These are phyloP conservation scores for Aquanectria penicillioides DNA, from an alignment of 2,329 filamentous ascomycete species.

Conservation along the genomic window DNA sequence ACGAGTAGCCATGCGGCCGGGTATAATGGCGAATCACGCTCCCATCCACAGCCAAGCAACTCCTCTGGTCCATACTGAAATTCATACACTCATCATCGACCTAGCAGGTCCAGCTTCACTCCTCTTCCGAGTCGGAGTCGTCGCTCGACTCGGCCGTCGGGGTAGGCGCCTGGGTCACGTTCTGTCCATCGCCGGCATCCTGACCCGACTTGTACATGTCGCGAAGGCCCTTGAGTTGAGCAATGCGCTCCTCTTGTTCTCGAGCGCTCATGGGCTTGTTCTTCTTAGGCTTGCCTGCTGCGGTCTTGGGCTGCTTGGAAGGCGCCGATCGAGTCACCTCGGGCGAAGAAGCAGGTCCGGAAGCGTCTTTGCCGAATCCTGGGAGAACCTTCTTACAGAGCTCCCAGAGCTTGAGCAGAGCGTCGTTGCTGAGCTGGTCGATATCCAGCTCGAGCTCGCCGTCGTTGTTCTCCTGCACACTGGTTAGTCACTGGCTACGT, in stretches of 20 bases:
- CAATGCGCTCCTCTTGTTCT: constrained; percentile 74
- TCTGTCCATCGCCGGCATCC: constrained; percentile 43
- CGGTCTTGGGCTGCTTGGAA: constrained; percentile 44
- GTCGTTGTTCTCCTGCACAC: constrained; percentile 63
- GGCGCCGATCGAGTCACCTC: constrained; percentile 43
- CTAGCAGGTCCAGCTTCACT: constrained; percentile 45
- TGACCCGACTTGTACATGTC: constrained; percentile 51
- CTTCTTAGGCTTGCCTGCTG: constrained; percentile 67
- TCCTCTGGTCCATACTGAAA: constrained; percentile 34
- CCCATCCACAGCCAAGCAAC: constrained; percentile 33
- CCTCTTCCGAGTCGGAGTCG: constrained; percentile 59
- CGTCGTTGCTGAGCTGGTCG: constrained; percentile 65
- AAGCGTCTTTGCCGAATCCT: constrained; percentile 50
- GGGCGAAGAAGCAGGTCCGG: constrained; percentile 41
- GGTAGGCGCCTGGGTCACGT: constrained; percentile 39
- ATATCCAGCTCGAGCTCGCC: constrained; percentile 70
- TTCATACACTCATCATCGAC: constrained; percentile 37
- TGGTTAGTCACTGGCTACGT: constrained; percentile 15
- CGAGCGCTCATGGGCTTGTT: constrained; percentile 80
- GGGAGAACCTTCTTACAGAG: constrained; percentile 56
- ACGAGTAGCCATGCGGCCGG: constrained; percentile 40
- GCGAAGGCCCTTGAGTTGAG: constrained; percentile 65
- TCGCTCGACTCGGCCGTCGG: constrained; percentile 51
- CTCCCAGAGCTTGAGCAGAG: constrained; percentile 62
- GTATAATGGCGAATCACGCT: constrained; percentile 42